phyloP scores from a whole-genome alignment of 441 rosid genomes.

The Erysimum pusillum region DNA sequence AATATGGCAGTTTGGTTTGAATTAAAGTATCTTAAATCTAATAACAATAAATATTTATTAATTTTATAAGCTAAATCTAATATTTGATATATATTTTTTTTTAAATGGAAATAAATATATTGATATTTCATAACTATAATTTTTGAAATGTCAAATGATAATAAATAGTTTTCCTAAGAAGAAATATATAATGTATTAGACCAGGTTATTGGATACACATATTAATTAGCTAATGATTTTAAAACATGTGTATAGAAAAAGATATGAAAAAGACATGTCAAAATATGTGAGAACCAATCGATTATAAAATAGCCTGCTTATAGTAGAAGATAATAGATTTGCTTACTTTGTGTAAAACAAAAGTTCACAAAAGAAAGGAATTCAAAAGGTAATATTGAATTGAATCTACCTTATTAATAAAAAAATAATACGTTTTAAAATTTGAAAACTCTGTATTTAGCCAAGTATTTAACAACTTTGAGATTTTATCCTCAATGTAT shows the following conservation, averaged over 20 bases:
- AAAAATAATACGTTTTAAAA: neutral
- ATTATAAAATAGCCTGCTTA: neutral
- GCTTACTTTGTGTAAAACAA: neutral
- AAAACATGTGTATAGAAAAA: neutral
- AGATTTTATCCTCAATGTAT: neutral
- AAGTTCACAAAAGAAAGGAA: neutral
- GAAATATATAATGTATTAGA: neutral
- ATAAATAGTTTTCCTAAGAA: neutral
- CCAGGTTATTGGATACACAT: neutral
- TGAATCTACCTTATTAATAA: neutral
- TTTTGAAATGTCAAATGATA: neutral
- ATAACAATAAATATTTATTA: neutral
- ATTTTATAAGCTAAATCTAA: neutral
- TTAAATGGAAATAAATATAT: neutral
- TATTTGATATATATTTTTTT: neutral
- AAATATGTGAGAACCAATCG: neutral
- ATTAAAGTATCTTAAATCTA: neutral
- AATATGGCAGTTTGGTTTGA: no score
- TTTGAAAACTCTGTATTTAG: constrained; percentile 2
- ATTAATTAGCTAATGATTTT: neutral
- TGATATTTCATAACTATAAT: neutral
- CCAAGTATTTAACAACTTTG: neutral
- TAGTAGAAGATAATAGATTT: neutral
- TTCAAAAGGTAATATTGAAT: neutral
- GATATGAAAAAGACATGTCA: constrained; percentile 6